Conservation (phyloP, 2,329 filamentous ascomycete genomes). For the Aspergillus ibericus region DNA sequence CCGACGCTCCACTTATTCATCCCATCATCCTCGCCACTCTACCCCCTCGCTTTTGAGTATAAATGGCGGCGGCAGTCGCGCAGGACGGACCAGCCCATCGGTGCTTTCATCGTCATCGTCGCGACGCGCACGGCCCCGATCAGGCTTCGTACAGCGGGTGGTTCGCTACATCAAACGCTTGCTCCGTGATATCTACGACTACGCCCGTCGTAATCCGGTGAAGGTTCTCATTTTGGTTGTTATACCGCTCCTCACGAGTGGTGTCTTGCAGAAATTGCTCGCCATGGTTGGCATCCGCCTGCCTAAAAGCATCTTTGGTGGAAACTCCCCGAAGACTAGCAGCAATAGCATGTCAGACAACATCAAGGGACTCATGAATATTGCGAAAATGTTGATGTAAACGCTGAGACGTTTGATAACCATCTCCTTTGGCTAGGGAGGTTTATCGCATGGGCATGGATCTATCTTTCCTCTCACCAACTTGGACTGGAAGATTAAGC, state of each 20-base stretch:
- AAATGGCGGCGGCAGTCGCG: conserved; percentile 32
- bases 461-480: not conserved
- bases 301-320: conserved; percentile 58
- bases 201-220: conserved; percentile 77
- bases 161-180: conserved; percentile 75
- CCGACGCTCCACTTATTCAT: conserved; percentile 38
- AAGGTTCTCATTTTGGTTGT: conserved; percentile 87
- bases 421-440: not conserved
- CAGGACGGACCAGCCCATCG: conserved; percentile 41
- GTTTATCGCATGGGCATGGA: not conserved
- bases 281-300: conserved; percentile 76
- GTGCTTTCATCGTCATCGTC: conserved; percentile 66
- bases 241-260: conserved; percentile 82
- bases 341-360: conserved; percentile 33
- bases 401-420: not conserved
- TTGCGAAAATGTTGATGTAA: conserved; percentile 41
- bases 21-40: conserved; percentile 39
- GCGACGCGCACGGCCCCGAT: conserved; percentile 74
- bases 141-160: conserved; percentile 72
- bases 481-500: not conserved
- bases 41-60: conserved; percentile 50
- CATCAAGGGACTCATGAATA: conserved; percentile 32
- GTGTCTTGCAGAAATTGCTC: conserved; percentile 75
- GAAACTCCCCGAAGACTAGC: conserved; percentile 10
- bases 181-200: conserved; percentile 75